Base-by-base conservation (phyloP, 2,329 filamentous ascomycete genomes). In the Cladosporium austrohemisphaericum region DNA sequence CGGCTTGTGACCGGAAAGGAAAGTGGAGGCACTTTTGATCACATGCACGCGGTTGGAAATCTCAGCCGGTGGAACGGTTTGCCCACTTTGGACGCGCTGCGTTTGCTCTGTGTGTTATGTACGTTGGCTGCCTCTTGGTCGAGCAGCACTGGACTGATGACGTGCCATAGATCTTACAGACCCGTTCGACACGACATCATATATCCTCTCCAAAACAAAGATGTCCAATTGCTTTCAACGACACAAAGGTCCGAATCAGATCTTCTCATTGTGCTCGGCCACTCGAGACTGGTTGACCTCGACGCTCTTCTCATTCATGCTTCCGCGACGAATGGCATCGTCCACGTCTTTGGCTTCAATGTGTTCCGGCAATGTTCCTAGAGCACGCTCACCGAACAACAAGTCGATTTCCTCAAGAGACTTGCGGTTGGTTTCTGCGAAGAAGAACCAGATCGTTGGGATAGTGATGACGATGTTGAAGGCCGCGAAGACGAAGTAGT, bases 401-500 rank as follows among this genome's bases (percentile, higher is more conserved):
- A 77, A 56, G 56, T 80, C 77, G 51, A 83, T 81, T 55, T 81
- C 78, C 57, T 83, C 79, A 0, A 82, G 65, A 3, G 68, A 71
- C 28, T 76, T 65, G 8, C 76, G 70, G 57, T 76, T 78, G 0
- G 76, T 79, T 64, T 79, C 76, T 29, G 69, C 75, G 61, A 81
- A 80, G 48, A 76, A 64, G 49, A 78, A 71, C 53, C 65, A 75
- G 49, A 82, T 72, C 0, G 73, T 71, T 1, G 71, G 71, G 9
- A 73, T 60, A 7, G 71, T 73, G 20, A 73, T 58, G 18, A 60
- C 53, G 26, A 73, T 53, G 60, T 76, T 78, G 56, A 72, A 80
- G 7, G 68, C 71, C 33, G 77, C 75, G 49, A 81, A 82, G 13
- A 82, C 69, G 52, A 81, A 76, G 63, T 81, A 82, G 53, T 76